phyloP scores from a whole-genome alignment of 1,284 basidiomycete species.

The Hypsizygus ulmarius region DNA sequence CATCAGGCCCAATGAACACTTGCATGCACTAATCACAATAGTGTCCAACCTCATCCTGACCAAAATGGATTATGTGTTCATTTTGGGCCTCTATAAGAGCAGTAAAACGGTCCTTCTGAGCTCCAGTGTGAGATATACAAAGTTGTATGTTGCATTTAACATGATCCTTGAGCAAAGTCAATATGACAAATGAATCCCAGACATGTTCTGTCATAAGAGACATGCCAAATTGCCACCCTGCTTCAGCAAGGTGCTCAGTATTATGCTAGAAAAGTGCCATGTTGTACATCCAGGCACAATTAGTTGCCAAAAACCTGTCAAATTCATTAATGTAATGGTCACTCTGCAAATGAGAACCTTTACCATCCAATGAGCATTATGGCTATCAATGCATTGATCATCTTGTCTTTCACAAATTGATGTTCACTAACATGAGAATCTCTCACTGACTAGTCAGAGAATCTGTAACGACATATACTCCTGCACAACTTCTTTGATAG shows the following conservation, averaged over 20 bases:
- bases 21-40: slow-evolving; percentile 26
- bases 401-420: slow-evolving; percentile 16
- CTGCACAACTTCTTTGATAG: too few species aligned
- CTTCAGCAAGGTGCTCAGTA: background rate
- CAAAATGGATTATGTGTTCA: slow-evolving; percentile 17
- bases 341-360: slow-evolving; percentile 13
- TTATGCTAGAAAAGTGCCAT: background rate
- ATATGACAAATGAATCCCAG: slow-evolving; percentile 30
- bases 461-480: too few species aligned
- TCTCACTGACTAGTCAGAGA: too few species aligned
- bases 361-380: slow-evolving; percentile 19
- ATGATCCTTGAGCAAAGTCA: slow-evolving; percentile 24
- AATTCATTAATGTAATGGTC: too few species aligned
- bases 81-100: slow-evolving; percentile 25
- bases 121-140: slow-evolving; percentile 21
- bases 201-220: slow-evolving; percentile 26
- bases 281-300: too few species aligned
- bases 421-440: too few species aligned
- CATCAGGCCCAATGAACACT: slow-evolving; percentile 12
- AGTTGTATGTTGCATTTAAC: slow-evolving; percentile 13
- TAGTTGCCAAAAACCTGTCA: too few species aligned
- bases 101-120: slow-evolving; percentile 22
- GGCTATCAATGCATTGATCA: slow-evolving; percentile 8
- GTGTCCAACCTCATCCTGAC: slow-evolving; percentile 27
- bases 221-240: slow-evolving; percentile 21